Evolutionary conservation across 768 basidiomycete genomes (phyloP).

Genomic region (Psilocybe azurescens): DNA sequence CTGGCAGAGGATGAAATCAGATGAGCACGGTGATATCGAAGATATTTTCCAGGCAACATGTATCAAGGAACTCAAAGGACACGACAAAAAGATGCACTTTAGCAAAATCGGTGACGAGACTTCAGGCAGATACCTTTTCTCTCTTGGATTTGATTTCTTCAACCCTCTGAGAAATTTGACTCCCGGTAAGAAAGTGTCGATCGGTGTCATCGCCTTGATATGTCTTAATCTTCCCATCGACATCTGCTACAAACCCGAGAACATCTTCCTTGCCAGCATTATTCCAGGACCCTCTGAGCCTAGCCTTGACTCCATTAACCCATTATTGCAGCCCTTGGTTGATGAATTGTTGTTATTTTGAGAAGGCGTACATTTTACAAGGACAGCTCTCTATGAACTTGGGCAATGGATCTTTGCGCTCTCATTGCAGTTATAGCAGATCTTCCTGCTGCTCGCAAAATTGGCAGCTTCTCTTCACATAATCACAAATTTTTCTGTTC

Average conservation of each 20-base stretch:
- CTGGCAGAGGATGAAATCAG: too few relatives aligned
- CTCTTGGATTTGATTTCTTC: slow-evolving; percentile 39
- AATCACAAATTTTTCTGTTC: slow-evolving; percentile 16
- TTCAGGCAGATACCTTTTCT: slow-evolving; percentile 23
- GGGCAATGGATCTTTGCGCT: slow-evolving; percentile 27
- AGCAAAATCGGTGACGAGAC: neutral
- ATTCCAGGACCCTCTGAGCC: slow-evolving; percentile 36
- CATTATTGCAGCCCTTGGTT: slow-evolving; percentile 33
- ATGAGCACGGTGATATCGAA: neutral
- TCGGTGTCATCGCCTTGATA: slow-evolving; percentile 35
- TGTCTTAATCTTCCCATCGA: slow-evolving; percentile 38
- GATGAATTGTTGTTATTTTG: slow-evolving; percentile 24
- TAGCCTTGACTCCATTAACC: slow-evolving; percentile 31
- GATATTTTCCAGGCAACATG: slow-evolving; percentile 8
- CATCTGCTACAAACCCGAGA: slow-evolving; percentile 35
- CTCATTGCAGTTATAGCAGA: slow-evolving; percentile 38
- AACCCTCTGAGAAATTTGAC: slow-evolving; percentile 32
- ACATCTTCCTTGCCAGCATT: slow-evolving; percentile 35
- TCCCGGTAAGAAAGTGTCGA: slow-evolving; percentile 29
- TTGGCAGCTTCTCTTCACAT: slow-evolving; percentile 20
- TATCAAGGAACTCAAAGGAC: too few relatives aligned
- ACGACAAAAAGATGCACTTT: too few relatives aligned
- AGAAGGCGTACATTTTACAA: slow-evolving; percentile 4
- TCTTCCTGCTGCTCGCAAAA: slow-evolving; percentile 36
- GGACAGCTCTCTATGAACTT: neutral